These are phyloP conservation scores for Diplocarpon mali DNA, from an alignment of 2,329 filamentous ascomycete species.

Conservation along the genomic window DNA sequence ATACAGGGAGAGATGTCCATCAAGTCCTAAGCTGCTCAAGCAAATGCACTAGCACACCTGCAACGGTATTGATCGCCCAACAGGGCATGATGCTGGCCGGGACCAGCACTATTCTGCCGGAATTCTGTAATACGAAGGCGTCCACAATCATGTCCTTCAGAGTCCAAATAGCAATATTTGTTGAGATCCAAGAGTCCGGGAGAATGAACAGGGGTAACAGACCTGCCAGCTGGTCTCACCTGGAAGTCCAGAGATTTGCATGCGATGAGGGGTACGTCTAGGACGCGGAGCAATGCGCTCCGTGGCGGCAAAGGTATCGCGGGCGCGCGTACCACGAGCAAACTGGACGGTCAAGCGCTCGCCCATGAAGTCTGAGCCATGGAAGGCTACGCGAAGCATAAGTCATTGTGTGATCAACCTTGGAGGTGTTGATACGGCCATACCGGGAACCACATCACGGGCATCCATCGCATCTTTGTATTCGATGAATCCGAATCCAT, in stretches of 20 bases:
- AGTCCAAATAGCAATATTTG: slow-evolving; percentile 27
- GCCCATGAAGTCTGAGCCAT: slow-evolving; percentile 97
- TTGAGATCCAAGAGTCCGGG: slow-evolving; percentile 30
- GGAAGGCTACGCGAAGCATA: slow-evolving; percentile 38
- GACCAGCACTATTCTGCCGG: slow-evolving; percentile 21
- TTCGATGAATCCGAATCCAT: slow-evolving; percentile 98
- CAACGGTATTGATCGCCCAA: slow-evolving; percentile 16
- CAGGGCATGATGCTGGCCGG: slow-evolving; percentile 24
- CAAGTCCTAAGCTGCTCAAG: slow-evolving; percentile 25
- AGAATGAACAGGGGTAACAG: slow-evolving; percentile 60
- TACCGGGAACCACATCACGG: slow-evolving; percentile 95
- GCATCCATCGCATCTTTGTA: slow-evolving; percentile 98
- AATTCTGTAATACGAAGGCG: slow-evolving; percentile 23
- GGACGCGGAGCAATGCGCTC: slow-evolving; percentile 67
- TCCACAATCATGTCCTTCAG: slow-evolving; percentile 25
- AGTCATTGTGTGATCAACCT: slow-evolving; percentile 16
- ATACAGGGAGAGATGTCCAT: slow-evolving; percentile 18
- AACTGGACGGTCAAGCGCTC: slow-evolving; percentile 97
- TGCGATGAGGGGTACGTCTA: slow-evolving; percentile 87
- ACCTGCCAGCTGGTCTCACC: slow-evolving; percentile 99
- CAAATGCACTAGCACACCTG: slow-evolving; percentile 28
- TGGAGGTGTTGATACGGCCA: slow-evolving; percentile 28
- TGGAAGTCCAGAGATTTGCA: slow-evolving; percentile 95
- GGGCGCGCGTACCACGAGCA: slow-evolving; percentile 72
- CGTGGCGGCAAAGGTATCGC: slow-evolving; percentile 48